These are phyloP conservation scores for Lonicera japonica DNA, from an alignment of 129 eudicot species.

Conservation along the genomic window DNA sequence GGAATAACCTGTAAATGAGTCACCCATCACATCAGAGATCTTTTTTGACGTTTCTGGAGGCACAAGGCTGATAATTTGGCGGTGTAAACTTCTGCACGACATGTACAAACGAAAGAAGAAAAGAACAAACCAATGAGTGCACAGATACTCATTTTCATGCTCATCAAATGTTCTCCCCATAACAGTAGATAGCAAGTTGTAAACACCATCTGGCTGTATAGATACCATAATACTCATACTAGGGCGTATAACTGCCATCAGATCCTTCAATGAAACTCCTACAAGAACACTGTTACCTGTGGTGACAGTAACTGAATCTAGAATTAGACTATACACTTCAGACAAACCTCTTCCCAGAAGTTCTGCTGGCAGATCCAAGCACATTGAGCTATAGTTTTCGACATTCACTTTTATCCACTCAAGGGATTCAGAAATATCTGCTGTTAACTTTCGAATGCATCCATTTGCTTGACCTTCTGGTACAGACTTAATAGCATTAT, in stretches of 20 bases:
- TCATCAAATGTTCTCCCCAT: conserved; percentile 25
- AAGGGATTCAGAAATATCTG: conserved; percentile 63
- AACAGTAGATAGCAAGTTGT: conserved; percentile 29
- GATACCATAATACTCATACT: conserved; percentile 43
- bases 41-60: conserved; percentile 58
- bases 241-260: conserved; percentile 51
- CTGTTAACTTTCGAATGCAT: conserved; percentile 38
- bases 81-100: conserved; percentile 66
- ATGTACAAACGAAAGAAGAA: conserved; percentile 64
- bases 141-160: conserved; percentile 13
- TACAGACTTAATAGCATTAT: conserved; percentile 61
- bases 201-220: conserved; percentile 17
- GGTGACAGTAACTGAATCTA: conserved; percentile 67
- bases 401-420: conserved; percentile 51
- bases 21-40: conserved; percentile 58
- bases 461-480: conserved; percentile 90
- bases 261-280: conserved; percentile 53
- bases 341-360: conserved; percentile 57
- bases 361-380: conserved; percentile 40
- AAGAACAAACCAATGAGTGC: conserved; percentile 46
- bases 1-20: conserved; percentile 41
- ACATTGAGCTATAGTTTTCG: conserved; percentile 16
- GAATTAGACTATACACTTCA: conserved; percentile 57
- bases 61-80: conserved; percentile 60
- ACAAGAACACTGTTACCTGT: conserved; percentile 70